Evolutionary conservation across 257 asterid genomes (phyloP).

Genomic region (Coffea eugenioides): DNA sequence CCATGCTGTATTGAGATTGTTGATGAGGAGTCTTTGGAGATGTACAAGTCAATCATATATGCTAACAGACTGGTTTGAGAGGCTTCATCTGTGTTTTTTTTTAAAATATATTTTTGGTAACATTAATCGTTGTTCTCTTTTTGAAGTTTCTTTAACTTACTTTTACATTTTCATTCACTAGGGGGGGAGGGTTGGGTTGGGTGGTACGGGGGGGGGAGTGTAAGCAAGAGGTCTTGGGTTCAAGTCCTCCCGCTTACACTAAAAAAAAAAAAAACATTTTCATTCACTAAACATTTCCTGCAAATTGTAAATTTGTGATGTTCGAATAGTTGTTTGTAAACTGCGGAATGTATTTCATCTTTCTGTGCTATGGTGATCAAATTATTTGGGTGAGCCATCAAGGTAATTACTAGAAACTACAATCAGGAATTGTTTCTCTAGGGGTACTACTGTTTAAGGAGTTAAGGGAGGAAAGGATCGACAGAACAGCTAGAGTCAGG

Average conservation of each 20-base stretch:
- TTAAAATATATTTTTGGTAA: no score
- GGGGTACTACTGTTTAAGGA: no score
- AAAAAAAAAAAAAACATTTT: background rate
- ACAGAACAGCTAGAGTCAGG: no score
- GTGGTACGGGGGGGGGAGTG: no score
- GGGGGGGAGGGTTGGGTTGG: no score
- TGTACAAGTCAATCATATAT: constrained; percentile 6
- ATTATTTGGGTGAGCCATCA: background rate
- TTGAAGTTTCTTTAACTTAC: background rate
- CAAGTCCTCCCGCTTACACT: no score
- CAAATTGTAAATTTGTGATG: background rate
- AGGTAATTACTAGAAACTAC: background rate
- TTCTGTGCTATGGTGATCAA: background rate
- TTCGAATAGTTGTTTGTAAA: background rate
- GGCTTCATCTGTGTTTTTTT: background rate
- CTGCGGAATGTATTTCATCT: background rate
- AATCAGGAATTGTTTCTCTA: no score
- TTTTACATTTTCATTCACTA: background rate
- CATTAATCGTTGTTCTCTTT: no score
- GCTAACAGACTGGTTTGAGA: background rate
- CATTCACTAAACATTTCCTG: background rate
- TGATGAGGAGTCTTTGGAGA: constrained; percentile 4
- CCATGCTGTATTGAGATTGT: background rate
- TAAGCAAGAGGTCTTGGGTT: no score
- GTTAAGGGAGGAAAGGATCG: no score